Base-by-base conservation (phyloP, 2,329 filamentous ascomycete species). In the Beauveria australis region DNA sequence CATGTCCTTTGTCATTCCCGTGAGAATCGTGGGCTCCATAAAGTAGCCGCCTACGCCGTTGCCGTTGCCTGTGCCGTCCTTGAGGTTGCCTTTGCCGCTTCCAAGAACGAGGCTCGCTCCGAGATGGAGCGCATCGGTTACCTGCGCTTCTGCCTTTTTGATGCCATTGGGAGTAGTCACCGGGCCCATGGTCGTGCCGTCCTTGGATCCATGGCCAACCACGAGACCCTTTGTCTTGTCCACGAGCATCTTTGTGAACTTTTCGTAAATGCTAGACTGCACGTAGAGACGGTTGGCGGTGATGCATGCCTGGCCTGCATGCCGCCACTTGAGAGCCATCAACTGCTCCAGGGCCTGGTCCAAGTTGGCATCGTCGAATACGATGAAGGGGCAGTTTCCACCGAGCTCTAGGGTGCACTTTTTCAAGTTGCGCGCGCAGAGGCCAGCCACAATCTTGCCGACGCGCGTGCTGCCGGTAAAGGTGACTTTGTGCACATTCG, bases 381-480 rank as follows among this genome's bases (percentile, higher is more conserved):
- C 79, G 56, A 91, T 80, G 1, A 85, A 82, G 1, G 81, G 82
- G 1, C 84, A 85, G 68, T 91, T 91, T 0, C 88, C 88, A 0
- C 88, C 88, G 0, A 91, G 76, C 68, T 91, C 88, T 67, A 91
- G 79, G 0, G 89, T 75, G 3, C 83, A 78, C 0, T 86, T 87
- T 73, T 91, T 91, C 40, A 89, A 75, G 61, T 84, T 77, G 65
- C 81, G 80, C 4, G 84, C 86, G 6, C 84, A 85, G 1, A 79
- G 78, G 2, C 77, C 72, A 1, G 85, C 84, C 46, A 92, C 80
- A 64, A 88, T 85, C 44, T 84, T 82, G 4, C 90, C 90, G 0
- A 92, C 83, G 0, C 77, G 74, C 0, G 89, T 90, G 66, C 83
- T 86, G 19, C 90, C 90, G 0, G 89, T 93, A 66, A 93, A 94